Conservation (phyloP, 1,284 basidiomycete genomes). For the Ganoderma resinaceum region DNA sequence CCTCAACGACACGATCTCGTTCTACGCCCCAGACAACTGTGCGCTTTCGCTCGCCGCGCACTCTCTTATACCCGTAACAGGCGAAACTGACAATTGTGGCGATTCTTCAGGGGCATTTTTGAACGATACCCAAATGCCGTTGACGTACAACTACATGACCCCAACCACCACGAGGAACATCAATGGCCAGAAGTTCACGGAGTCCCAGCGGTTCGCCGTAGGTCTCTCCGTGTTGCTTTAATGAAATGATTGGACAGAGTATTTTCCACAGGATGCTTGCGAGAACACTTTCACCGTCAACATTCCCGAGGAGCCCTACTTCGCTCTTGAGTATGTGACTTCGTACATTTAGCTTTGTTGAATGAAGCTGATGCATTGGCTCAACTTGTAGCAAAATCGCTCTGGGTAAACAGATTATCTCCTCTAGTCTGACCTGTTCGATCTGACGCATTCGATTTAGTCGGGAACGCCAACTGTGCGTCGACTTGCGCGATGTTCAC, state of each 20-base stretch:
- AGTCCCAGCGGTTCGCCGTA: slow-evolving; percentile 65
- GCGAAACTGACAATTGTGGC: not conserved
- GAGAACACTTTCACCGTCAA: slow-evolving; percentile 45
- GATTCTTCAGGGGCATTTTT: slow-evolving; percentile 54
- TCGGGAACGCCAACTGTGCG: slow-evolving; percentile 61
- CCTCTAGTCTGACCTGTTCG: not conserved
- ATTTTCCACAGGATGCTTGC: slow-evolving; percentile 42
- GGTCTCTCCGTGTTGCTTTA: slow-evolving; percentile 22
- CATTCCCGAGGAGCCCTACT: slow-evolving; percentile 59
- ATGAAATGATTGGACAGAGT: not conserved
- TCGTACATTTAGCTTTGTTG: not conserved
- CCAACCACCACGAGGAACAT: slow-evolving; percentile 53
- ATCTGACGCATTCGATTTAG: slow-evolving; percentile 25
- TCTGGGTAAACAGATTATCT: slow-evolving; percentile 47
- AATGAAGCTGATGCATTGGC: not conserved
- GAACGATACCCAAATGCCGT: slow-evolving; percentile 53
- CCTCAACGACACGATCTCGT: slow-evolving; percentile 44
- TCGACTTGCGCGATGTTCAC: slow-evolving; percentile 73
- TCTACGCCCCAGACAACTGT: slow-evolving; percentile 63
- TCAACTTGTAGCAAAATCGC: slow-evolving; percentile 52
- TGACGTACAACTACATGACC: slow-evolving; percentile 55
- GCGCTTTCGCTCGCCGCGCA: not conserved
- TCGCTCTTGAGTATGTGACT: slow-evolving; percentile 53
- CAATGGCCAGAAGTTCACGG: slow-evolving; percentile 57
- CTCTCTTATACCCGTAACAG: no score